Evolutionary conservation across 2,329 filamentous ascomycete species (phyloP).

Genomic region (Geosmithia flava): DNA sequence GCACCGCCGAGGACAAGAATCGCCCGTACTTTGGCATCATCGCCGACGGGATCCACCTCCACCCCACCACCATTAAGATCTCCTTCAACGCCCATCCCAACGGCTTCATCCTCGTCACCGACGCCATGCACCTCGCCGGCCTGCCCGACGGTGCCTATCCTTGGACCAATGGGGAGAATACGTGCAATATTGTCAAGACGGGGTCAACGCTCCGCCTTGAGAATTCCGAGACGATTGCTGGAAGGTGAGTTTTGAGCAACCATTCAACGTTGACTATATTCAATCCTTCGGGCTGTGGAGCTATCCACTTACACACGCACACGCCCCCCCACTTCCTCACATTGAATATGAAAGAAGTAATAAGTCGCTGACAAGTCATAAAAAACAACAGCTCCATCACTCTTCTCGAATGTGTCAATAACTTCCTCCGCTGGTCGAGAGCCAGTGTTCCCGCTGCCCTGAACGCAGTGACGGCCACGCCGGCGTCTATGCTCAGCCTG

Average conservation of each 20-base stretch:
- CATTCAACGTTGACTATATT: too few species aligned
- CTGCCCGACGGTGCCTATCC: conserved; percentile 74
- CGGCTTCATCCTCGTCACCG: conserved; percentile 80
- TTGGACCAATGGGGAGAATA: conserved; percentile 63
- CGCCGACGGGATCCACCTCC: conserved; percentile 79
- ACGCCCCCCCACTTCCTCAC: neutral
- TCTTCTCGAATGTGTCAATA: conserved; percentile 71
- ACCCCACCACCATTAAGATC: conserved; percentile 79
- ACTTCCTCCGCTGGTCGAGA: conserved; percentile 67
- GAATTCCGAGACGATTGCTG: conserved; percentile 67
- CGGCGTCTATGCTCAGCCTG: conserved; percentile 64
- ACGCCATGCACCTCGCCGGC: conserved; percentile 81
- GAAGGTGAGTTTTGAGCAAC: conserved; percentile 38
- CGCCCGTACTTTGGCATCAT: conserved; percentile 83
- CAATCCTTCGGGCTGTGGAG: neutral
- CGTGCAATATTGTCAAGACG: conserved; percentile 52
- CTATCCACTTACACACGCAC: neutral
- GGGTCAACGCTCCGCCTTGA: conserved; percentile 64
- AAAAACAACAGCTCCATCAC: conserved; percentile 43
- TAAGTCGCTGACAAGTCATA: too few species aligned
- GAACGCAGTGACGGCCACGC: conserved; percentile 62
- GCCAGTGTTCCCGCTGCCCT: conserved; percentile 56
- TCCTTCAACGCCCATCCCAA: conserved; percentile 77
- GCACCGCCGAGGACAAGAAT: conserved; percentile 43
- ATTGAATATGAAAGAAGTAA: too few species aligned